Base-by-base conservation (phyloP, 1,139 yeast species). In the Arxiozyma slooffiae region DNA sequence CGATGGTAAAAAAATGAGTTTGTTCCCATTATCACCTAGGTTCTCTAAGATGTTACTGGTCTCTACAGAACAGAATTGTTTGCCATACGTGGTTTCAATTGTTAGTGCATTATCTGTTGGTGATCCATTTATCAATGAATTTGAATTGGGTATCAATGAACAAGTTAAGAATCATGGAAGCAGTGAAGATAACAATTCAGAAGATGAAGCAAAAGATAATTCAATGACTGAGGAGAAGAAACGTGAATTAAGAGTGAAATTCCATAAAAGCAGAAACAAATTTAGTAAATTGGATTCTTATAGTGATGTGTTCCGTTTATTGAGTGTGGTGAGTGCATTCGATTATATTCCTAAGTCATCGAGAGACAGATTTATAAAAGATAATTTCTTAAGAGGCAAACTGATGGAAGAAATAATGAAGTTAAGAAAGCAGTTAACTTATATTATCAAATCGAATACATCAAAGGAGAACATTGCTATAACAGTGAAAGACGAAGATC, bases 101-200 rank as follows among this genome's bases (percentile, higher is more conserved):
- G 97, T 94, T 1, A 85, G 97, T 20, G 96, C 92, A 0, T 70
- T 94, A 42, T 84, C 97, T 0, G 97, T 92, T 44, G 97, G 97
- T 4, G 96, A 90, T 61, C 96, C 96, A 7, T 87, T 89, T 60
- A 69, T 88, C 39, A 75, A 76, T 24, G 94, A 85, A 61, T 78
- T 77, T 57, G 96, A 87, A 61, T 63, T 85, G 18, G 89, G 89
- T 0, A 71, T 82, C 34, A 63, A 62, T 45, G 57, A 56, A 44
- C 43, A 52, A 45, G 52, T 55, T 44, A 58, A 58, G 2, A 59
- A 55, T 8, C 61, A 57, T 14, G 65, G 56, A 7, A 66, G 62
- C 7, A 62, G 58, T 7, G 64, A 59, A 4, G 64, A 57, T 3
- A 60, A 56, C 0, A 64, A 56, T 5, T 57, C 56, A 0, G 64